Evolutionary conservation across 257 asterid genomes (phyloP).

Genomic region (Lavandula angustifolia): DNA sequence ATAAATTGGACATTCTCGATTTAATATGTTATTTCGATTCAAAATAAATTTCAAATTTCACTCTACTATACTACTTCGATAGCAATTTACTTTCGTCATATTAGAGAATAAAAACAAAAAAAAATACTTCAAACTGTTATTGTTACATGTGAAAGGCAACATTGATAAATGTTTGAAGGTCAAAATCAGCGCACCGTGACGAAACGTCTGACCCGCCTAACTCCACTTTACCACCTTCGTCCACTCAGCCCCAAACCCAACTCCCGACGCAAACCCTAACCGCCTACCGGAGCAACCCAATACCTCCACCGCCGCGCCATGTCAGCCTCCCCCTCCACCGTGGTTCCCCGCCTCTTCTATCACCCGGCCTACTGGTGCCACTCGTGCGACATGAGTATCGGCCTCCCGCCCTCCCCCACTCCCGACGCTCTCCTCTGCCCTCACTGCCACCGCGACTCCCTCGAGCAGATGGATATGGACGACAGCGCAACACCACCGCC

Average conservation of each 20-base stretch:
- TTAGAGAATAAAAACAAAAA: too few relatives aligned
- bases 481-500: slow-evolving; percentile 35
- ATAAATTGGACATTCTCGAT: too few relatives aligned
- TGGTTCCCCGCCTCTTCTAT: slow-evolving; percentile 48
- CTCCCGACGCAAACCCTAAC: slow-evolving; percentile 29
- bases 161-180: slow-evolving; percentile 24
- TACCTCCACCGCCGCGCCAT: slow-evolving; percentile 38
- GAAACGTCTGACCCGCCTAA: slow-evolving; percentile 22
- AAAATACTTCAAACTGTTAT: too few relatives aligned
- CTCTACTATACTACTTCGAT: too few relatives aligned
- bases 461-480: slow-evolving; percentile 69
- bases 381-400: slow-evolving; percentile 89
- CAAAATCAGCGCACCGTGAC: slow-evolving; percentile 20
- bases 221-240: slow-evolving; percentile 27
- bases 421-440: slow-evolving; percentile 77
- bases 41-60: too few relatives aligned
- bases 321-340: slow-evolving; percentile 46
- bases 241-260: not conserved
- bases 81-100: too few relatives aligned
- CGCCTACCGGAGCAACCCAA: slow-evolving; percentile 21
- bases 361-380: slow-evolving; percentile 89
- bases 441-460: slow-evolving; percentile 77
- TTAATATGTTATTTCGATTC: too few relatives aligned
- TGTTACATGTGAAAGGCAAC: slow-evolving; percentile 10
- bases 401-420: slow-evolving; percentile 61